A percentile compares a stretch with the other conserved stretches of the same genome.
Conservation (phyloP, 768 basidiomycete genomes). For the Melanogaster broomeanus region DNA sequence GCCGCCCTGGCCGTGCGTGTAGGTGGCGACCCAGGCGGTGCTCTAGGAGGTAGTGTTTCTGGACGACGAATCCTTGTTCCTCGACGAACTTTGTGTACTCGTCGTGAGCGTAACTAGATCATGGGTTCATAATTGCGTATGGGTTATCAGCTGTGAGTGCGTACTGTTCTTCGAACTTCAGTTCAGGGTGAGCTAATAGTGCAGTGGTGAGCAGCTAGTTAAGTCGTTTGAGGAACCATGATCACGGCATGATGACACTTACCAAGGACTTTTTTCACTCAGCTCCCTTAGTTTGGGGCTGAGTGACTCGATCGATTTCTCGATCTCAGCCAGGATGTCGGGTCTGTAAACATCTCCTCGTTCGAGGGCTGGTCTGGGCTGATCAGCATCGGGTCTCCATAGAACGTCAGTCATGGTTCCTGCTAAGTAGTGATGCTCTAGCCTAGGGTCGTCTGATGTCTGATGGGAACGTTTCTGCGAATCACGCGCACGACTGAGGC, state of each 20-base stretch:
- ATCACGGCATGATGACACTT: background rate
- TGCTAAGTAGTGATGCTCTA: background rate
- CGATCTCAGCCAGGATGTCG: conserved; percentile 64
- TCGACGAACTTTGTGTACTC: conserved; percentile 66
- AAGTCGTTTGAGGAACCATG: background rate
- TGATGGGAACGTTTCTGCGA: too few species aligned
- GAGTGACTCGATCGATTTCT: conserved; percentile 52
- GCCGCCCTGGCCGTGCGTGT: conserved; percentile 63
- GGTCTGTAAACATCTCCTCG: conserved; percentile 47
- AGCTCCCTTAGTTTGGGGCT: conserved; percentile 55
- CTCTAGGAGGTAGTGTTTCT: conserved; percentile 57
- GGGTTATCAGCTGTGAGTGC: conserved; percentile 10
- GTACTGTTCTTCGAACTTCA: conserved; percentile 67
- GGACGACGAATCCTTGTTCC: conserved; percentile 65
- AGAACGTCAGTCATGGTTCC: conserved; percentile 21
- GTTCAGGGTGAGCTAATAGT: conserved; percentile 64
- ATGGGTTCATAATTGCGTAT: background rate
- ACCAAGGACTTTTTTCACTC: conserved; percentile 77
- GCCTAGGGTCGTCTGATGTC: too few species aligned
- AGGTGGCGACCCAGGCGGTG: conserved; percentile 80
- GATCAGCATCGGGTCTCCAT: conserved; percentile 43
- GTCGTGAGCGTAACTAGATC: conserved; percentile 67
- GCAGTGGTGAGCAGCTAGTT: background rate
- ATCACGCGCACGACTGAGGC: too few species aligned
- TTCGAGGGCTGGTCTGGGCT: conserved; percentile 23